Conservation (phyloP, 148 eudicot species). For the Chenopodium berlandieri region DNA sequence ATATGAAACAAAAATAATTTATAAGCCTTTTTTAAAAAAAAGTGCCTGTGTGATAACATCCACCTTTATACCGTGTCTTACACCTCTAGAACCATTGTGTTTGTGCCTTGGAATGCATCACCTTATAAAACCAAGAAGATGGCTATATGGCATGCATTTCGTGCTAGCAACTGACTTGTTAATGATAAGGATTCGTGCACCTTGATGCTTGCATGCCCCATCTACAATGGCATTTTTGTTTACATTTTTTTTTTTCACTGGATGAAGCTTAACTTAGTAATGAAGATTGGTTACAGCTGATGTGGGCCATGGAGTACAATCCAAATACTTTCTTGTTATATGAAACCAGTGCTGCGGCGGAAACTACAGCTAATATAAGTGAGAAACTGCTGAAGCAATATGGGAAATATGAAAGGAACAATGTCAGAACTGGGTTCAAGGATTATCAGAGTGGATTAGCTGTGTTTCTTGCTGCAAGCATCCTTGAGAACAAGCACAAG, state of each 20-base stretch:
- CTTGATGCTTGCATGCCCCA: background rate
- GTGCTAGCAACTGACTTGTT: background rate
- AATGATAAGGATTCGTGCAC: background rate
- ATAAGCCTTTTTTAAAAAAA: background rate
- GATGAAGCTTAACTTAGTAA: constrained; percentile 20
- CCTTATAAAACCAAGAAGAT: background rate
- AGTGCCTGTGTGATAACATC: background rate
- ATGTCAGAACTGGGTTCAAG: constrained; percentile 49
- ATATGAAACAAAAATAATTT: background rate
- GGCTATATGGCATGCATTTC: background rate
- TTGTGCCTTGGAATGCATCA: background rate
- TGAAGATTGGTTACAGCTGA: constrained; percentile 52
- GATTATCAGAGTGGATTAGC: constrained; percentile 69
- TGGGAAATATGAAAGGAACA: constrained; percentile 86
- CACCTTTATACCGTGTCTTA: background rate
- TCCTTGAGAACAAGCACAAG: constrained; percentile 87
- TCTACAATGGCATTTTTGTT: background rate
- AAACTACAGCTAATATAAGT: constrained; percentile 41
- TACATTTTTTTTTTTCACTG: background rate
- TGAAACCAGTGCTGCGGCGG: constrained; percentile 45
- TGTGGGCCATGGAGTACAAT: constrained; percentile 99
- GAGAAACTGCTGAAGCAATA: constrained; percentile 59
- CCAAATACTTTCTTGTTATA: constrained; percentile 68
- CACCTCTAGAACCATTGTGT: background rate
- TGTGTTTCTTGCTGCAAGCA: constrained; percentile 88